Base-by-base conservation (phyloP, 2,329 filamentous ascomycete genomes). In the Calonectria fujianensis region DNA sequence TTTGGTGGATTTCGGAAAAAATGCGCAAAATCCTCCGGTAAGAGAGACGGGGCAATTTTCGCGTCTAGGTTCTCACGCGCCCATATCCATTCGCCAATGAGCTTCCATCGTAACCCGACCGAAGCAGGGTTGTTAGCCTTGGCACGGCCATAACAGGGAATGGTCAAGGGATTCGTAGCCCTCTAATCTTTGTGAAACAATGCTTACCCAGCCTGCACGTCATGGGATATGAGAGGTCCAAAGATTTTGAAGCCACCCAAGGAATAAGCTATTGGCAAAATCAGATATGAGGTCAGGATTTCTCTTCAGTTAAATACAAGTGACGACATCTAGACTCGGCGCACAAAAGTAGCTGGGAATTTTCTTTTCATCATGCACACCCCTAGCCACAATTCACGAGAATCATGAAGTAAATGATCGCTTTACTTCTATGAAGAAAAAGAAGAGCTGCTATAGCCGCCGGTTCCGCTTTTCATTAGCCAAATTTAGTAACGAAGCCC, bases 101-200 rank as follows among this genome's bases (percentile, higher is more conserved):
- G 57, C 7, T 29, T 63, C 24, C 39, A 27, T n/a, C 16, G 27
- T 63, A 24, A 39, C 4, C 35, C 57, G 24, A 41, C 24, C 57
- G n/a, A 20, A 16, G 35, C 57, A 63, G 57, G 37, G 57, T 63
- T 39, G 24, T 41, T 18, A 10, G 57, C 24, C 35, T 63, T 63
- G 57, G 35, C 57, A 63, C 57, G 57, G 57, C 35, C 57, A 63
- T 63, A 63, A 31, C 57, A 63, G 57, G 57, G 57, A 63, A 63
- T 63, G 57, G 4, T 18, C 37, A 29, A 41, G 57, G 57, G 57
- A 27, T 31, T 63, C 37, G 35, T 41, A 18, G 35, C n/a, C 57
- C 57, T 61, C 35, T 61, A 61, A 61, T 61, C 39, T 61, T 61
- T 61, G 29, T 41, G 57, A 61, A 61, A 61, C 57, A 16, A 6